Percentiles rank a stretch among this genome's conserved stretches.
These are phyloP conservation scores for Trichoderma guizhouense DNA, from an alignment of 2,329 filamentous ascomycete species.

Conservation along the genomic window DNA sequence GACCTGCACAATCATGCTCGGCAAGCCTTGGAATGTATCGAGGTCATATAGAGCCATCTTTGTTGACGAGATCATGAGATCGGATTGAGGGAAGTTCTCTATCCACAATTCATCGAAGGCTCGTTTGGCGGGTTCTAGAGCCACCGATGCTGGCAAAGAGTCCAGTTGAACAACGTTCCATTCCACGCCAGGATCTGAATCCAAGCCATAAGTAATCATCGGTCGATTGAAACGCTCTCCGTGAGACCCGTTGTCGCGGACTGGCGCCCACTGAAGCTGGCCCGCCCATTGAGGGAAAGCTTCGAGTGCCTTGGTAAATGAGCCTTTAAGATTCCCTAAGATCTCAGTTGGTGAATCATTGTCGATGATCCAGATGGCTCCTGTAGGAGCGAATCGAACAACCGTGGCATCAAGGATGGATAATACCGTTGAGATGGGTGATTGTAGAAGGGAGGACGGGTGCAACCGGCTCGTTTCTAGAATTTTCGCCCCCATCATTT, in stretches of 20 bases:
- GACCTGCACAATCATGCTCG: neutral
- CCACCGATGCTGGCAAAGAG: neutral
- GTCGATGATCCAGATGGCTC: neutral
- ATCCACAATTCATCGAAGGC: neutral
- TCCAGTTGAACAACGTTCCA: neutral
- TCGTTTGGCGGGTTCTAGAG: neutral
- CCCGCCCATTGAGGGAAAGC: neutral
- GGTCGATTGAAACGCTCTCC: neutral
- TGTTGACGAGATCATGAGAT: neutral
- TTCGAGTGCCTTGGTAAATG: neutral
- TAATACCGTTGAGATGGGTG: neutral
- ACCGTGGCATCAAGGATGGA: neutral
- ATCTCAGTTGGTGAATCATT: neutral
- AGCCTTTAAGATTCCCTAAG: neutral
- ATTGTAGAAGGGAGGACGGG: neutral
- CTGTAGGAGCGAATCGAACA: neutral
- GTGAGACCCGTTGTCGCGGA: neutral
- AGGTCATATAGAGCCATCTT: neutral
- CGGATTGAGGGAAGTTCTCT: neutral
- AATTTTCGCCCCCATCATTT: neutral
- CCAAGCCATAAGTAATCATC: neutral
- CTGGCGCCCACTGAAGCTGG: neutral
- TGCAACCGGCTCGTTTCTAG: neutral
- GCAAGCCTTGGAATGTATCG: neutral
- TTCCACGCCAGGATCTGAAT: neutral